Percentiles rank a stretch among this genome's conserved stretches.
phyloP scores from a whole-genome alignment of 495 filamentous ascomycete species.

The Penicillium robsamsonii region DNA sequence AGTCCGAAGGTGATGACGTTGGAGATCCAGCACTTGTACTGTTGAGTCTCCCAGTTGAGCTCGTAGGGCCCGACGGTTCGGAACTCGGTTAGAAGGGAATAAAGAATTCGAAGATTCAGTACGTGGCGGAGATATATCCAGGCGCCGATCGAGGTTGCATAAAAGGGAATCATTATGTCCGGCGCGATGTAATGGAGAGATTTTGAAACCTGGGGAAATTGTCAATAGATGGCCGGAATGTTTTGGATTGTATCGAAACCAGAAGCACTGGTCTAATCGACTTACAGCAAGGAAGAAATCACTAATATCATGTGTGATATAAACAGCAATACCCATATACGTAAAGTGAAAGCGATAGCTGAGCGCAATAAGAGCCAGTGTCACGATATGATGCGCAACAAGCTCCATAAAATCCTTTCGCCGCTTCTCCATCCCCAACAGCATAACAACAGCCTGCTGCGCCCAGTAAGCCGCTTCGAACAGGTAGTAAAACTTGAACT shows the following conservation, averaged over 20 bases:
- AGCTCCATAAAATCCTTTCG: slow-evolving; percentile 88
- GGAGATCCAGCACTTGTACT: slow-evolving; percentile 70
- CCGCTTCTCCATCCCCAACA: slow-evolving; percentile 80
- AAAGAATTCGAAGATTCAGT: slow-evolving; percentile 77
- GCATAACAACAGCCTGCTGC: slow-evolving; percentile 82
- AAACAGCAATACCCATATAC: slow-evolving; percentile 85
- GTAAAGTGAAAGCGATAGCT: slow-evolving; percentile 95
- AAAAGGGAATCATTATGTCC: slow-evolving; percentile 68
- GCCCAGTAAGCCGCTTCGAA: slow-evolving; percentile 90
- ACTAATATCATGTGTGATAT: slow-evolving; percentile 86
- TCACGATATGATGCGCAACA: slow-evolving; percentile 84
- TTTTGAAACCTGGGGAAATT: slow-evolving; percentile 65
- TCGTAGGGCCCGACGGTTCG: slow-evolving; percentile 75
- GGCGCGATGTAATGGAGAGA: slow-evolving; percentile 81
- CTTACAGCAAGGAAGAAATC: slow-evolving; percentile 92
- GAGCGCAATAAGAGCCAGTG: slow-evolving; percentile 69
- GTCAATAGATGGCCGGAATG: background rate
- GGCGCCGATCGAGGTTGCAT: slow-evolving; percentile 65
- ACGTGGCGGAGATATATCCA: slow-evolving; percentile 92
- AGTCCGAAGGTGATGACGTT: slow-evolving; percentile 63
- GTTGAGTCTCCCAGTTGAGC: slow-evolving; percentile 69
- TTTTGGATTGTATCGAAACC: background rate
- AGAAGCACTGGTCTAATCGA: slow-evolving; percentile 9
- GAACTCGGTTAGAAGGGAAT: slow-evolving; percentile 74
- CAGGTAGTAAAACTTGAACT: slow-evolving; percentile 89